phyloP scores from a whole-genome alignment of 2,329 filamentous ascomycete species.

The Teratosphaeria destructans region DNA sequence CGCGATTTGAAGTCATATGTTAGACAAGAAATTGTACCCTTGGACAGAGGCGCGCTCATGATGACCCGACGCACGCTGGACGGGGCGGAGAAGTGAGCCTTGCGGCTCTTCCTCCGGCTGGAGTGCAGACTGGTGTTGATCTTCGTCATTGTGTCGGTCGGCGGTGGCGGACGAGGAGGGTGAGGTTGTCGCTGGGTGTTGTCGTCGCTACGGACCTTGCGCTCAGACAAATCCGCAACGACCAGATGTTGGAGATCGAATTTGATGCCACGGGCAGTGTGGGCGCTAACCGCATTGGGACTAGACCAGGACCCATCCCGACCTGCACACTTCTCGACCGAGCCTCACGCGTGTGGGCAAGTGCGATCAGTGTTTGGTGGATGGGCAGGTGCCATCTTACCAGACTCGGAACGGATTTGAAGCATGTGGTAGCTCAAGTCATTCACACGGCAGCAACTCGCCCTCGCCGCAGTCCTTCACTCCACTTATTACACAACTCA shows the following conservation, averaged over 20 bases:
- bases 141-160: constrained; percentile 56
- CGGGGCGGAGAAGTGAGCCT: constrained; percentile 93
- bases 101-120: constrained; percentile 97
- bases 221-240: neutral
- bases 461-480: neutral
- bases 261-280: neutral
- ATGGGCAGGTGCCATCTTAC: neutral
- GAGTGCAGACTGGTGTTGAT: constrained; percentile 58
- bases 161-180: neutral
- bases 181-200: constrained; percentile 8
- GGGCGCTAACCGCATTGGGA: neutral
- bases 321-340: neutral
- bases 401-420: neutral
- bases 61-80: constrained; percentile 90
- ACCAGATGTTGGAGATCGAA: neutral
- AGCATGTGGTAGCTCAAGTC: neutral
- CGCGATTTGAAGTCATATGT: constrained; percentile 3
- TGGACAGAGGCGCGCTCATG: constrained; percentile 92
- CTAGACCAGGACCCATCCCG: neutral
- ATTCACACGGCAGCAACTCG: neutral
- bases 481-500: neutral
- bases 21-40: constrained; percentile 40
- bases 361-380: neutral
- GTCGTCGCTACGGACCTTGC: constrained; percentile 10
- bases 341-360: neutral